Conservation (phyloP, 257 asterid species). For the Jacaranda copaia region DNA sequence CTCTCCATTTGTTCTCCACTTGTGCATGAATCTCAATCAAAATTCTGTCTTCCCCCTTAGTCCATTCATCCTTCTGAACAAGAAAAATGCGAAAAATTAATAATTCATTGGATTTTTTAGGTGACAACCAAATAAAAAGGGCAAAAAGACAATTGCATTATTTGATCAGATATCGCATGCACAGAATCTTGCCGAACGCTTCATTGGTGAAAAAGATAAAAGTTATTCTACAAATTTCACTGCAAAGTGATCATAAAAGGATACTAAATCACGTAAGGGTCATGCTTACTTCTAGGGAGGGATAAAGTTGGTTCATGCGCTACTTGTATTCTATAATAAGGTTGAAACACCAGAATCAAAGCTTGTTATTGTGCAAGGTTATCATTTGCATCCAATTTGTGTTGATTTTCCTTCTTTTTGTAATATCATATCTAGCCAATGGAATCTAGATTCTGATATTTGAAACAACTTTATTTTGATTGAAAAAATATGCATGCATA, state of each 20-base stretch:
- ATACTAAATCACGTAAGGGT: conserved; percentile 7
- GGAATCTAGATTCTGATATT: background rate
- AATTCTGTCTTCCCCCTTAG: conserved; percentile 81
- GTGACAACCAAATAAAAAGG: background rate
- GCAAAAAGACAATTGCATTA: background rate
- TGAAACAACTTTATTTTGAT: background rate
- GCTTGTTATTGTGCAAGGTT: background rate
- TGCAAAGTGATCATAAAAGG: background rate
- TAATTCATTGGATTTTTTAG: background rate
- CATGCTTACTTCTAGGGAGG: background rate
- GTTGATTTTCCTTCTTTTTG: background rate
- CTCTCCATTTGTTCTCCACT: conserved; percentile 98
- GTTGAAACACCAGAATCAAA: background rate
- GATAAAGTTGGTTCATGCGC: background rate
- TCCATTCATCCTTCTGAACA: conserved; percentile 88
- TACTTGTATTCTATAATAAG: conserved; percentile 4
- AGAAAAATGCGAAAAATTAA: background rate
- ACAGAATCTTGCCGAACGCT: background rate
- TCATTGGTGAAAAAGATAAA: background rate
- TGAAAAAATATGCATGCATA: background rate
- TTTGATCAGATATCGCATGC: conserved; percentile 3
- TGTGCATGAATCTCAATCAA: conserved; percentile 71
- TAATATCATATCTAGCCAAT: background rate
- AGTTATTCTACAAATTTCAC: background rate
- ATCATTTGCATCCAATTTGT: background rate